Base-by-base conservation (phyloP, 345 rosid species). In the Reutealis trisperma region DNA sequence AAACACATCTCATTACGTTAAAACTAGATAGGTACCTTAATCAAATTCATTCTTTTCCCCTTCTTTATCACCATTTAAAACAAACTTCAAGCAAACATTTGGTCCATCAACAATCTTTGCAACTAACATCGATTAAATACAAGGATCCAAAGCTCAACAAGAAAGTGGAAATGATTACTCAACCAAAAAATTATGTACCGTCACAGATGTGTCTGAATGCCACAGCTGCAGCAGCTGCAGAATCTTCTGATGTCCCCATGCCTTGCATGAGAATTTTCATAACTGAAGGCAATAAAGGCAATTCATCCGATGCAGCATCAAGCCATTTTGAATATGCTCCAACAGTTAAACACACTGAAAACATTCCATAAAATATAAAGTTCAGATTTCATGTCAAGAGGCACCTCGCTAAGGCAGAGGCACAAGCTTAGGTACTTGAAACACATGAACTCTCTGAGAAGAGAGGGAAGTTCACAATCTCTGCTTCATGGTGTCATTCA, bases 291-390 rank as follows among this genome's bases (percentile, higher is more conserved):
- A 96, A 85, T 80, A 90, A 80, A 76, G 97, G 87, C 70, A 86
- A 83, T 75, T 90, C 92, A 84, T 85, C 87, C 75, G 94, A 86
- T 67, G 94, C 91, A 78, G 93, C 85, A 85, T 92, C 86, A 70
- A 96, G 93, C 99, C 99, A 96, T 81, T 89, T 96, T 77, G 99
- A 96, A 81, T 94, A 94, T 75, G 96, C 98, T 78, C 99, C 99
- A 86, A 94, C 86, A 24, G 93, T 94, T 78, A 96, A 87, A 91
- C 99, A 96, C 78, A 93, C 99, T 96, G 94, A 86, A 82, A 85
- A 54, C 71, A 52, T 71, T 66, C 77, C 61, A 67, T 11, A 70
- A 67, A 55, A 47, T 60, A 77, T 57, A 19, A 47, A 55, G 52
- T 45, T 55, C 67, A 76, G 30, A 37, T 60, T 62, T 27, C 72